Percentiles rank a stretch among this genome's conserved stretches.
Evolutionary conservation across 768 basidiomycete genomes (phyloP).

Genomic region (Clitopilus hobsonii): DNA sequence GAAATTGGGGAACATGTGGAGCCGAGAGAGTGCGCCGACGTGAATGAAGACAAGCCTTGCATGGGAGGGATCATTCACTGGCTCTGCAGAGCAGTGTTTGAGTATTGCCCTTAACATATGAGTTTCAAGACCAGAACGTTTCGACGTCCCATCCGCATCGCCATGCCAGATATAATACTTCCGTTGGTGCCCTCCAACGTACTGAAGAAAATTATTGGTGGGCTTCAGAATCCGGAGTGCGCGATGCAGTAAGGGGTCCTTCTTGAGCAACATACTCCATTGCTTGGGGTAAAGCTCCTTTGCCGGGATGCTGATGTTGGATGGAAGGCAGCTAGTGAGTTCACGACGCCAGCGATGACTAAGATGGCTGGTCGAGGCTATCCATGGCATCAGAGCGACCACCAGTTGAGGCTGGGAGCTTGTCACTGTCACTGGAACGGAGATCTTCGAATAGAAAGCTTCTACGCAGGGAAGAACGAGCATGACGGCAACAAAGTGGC

Average conservation of each 20-base stretch:
- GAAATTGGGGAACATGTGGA: constrained; percentile 47
- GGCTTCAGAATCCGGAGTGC: constrained; percentile 43
- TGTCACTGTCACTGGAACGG: constrained; percentile 34
- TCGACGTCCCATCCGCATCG: constrained; percentile 10
- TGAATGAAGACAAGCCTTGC: constrained; percentile 62
- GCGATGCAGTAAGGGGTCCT: constrained; percentile 26
- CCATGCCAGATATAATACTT: constrained; percentile 45
- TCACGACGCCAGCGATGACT: constrained; percentile 18
- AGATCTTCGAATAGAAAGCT: constrained; percentile 17
- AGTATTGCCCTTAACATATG: constrained; percentile 37
- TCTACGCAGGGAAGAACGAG: constrained; percentile 50
- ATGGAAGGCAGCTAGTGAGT: constrained; percentile 10
- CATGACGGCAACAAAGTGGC: constrained; percentile 43
- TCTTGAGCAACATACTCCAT: constrained; percentile 19
- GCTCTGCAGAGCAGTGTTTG: constrained; percentile 34
- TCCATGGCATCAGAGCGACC: constrained; percentile 46
- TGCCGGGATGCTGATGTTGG: constrained; percentile 15
- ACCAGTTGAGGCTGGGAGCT: constrained; percentile 25
- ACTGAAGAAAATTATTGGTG: constrained; percentile 35
- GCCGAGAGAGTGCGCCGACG: constrained; percentile 44
- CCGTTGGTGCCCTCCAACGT: constrained; percentile 35
- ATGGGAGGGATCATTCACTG: constrained; percentile 32
- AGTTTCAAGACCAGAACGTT: constrained; percentile 34
- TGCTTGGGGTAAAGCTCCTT: constrained; percentile 6
- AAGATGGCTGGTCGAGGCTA: constrained; percentile 28